phyloP scores from a whole-genome alignment of 2,329 filamentous ascomycete genomes.

The Colletotrichum tabaci region DNA sequence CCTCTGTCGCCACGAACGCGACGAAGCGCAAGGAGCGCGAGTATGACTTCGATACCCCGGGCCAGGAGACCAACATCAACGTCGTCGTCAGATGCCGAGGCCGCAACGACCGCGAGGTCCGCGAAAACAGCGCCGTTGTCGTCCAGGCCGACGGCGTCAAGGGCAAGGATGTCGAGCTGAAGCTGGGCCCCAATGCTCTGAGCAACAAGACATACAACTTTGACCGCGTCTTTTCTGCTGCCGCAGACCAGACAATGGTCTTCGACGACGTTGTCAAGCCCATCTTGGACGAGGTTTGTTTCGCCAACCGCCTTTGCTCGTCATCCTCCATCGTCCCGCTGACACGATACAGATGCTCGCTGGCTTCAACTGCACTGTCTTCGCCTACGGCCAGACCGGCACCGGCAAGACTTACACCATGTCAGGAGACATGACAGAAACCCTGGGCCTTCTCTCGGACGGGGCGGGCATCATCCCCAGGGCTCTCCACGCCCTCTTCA shows the following conservation, averaged over 20 bases:
- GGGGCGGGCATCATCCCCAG: conserved; percentile 96
- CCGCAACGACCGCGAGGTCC: conserved; percentile 91
- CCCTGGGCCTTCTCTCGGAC: conserved; percentile 87
- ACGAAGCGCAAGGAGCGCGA: conserved; percentile 91
- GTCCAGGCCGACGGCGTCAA: conserved; percentile 90
- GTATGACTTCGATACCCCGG: conserved; percentile 77
- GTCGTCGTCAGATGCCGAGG: conserved; percentile 96
- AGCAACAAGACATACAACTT: conserved; percentile 98
- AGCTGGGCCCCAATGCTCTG: conserved; percentile 91
- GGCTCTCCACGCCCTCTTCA: conserved; percentile 88
- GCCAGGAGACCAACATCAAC: conserved; percentile 95
- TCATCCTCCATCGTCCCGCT: not conserved
- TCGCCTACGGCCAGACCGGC: conserved; percentile 97
- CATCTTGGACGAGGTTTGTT: conserved; percentile 87
- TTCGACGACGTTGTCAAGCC: conserved; percentile 97
- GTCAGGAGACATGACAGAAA: conserved; percentile 97
- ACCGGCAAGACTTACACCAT: conserved; percentile 99
- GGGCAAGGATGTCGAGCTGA: conserved; percentile 86
- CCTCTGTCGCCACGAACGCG: conserved; percentile 71
- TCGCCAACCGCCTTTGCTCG: conserved; percentile 16
- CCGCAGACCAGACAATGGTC: conserved; percentile 92
- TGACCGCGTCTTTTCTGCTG: conserved; percentile 96
- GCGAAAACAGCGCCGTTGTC: conserved; percentile 95
- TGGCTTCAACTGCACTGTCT: conserved; percentile 98
- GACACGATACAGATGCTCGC: conserved; percentile 79